phyloP scores from a whole-genome alignment of 331 rosid genomes.

The Prunus yedoensis region DNA sequence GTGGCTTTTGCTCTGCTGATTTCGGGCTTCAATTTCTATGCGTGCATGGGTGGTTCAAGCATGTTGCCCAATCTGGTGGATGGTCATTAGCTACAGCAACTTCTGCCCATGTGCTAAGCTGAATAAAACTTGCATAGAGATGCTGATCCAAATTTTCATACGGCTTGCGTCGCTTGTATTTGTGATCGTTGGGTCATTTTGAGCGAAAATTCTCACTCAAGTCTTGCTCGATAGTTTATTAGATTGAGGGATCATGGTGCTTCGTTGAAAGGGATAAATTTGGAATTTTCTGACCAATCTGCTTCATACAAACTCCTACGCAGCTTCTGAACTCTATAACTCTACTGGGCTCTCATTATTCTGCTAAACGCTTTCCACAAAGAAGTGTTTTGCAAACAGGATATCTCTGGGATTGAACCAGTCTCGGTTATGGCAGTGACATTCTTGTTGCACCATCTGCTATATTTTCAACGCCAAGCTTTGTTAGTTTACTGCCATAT shows the following conservation, averaged over 20 bases:
- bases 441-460: slow-evolving; percentile 6
- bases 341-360: not conserved
- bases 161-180: not conserved
- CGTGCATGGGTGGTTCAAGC: slow-evolving; percentile 31
- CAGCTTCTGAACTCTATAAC: not conserved
- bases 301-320: not conserved
- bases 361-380: not conserved
- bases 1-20: slow-evolving; percentile 8
- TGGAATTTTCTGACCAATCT: not conserved
- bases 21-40: slow-evolving; percentile 1
- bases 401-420: not conserved
- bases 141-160: slow-evolving; percentile 8
- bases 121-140: slow-evolving; percentile 7
- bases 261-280: not conserved
- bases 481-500: not conserved
- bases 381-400: not conserved
- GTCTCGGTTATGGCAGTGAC: not conserved
- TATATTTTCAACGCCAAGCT: slow-evolving; percentile 3
- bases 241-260: not conserved
- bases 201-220: not conserved
- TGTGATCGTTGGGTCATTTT: not conserved
- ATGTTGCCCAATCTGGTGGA: slow-evolving; percentile 22
- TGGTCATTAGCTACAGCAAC: slow-evolving; percentile 2
- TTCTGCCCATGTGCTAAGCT: slow-evolving; percentile 5
- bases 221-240: not conserved